These are phyloP conservation scores for Zoysia japonica DNA, from an alignment of 176 grass and related monocot species.

Conservation along the genomic window DNA sequence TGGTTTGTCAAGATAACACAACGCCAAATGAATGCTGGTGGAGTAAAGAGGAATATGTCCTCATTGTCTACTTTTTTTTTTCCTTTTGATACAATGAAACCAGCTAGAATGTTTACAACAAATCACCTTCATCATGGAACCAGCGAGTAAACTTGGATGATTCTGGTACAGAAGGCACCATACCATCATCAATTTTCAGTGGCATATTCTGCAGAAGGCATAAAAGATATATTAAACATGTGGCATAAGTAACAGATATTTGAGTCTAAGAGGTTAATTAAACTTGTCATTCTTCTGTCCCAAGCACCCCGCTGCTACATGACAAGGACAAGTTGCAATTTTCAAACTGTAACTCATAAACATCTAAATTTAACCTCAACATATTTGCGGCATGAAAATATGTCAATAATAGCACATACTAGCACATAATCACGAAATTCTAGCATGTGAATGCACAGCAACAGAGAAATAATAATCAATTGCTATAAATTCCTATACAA, in stretches of 20 bases:
- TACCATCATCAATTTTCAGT: constrained; percentile 52
- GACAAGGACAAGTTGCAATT: constrained; percentile 6
- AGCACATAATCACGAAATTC: not conserved
- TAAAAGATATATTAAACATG: constrained; percentile 33
- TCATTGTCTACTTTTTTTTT: constrained; percentile 10
- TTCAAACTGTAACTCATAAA: constrained; percentile 2
- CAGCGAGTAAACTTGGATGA: constrained; percentile 92
- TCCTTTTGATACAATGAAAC: constrained; percentile 5
- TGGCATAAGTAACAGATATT: constrained; percentile 27
- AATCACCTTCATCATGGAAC: constrained; percentile 79
- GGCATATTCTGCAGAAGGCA: constrained; percentile 55
- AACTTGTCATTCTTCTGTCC: not conserved
- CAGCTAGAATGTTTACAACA: not conserved
- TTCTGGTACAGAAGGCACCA: constrained; percentile 58
- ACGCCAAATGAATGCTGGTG: not conserved
- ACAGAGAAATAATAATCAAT: constrained; percentile 22
- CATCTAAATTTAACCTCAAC: constrained; percentile 37
- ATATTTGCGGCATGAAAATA: constrained; percentile 6
- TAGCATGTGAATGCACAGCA: constrained; percentile 9
- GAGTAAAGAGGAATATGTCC: not conserved
- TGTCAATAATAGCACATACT: not conserved
- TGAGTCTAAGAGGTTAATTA: constrained; percentile 6
- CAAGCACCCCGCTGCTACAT: constrained; percentile 11
- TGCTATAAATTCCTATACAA: not conserved
- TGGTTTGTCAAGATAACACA: constrained; percentile 23